phyloP scores from a whole-genome alignment of 768 basidiomycete genomes.

The Collybia sordida region DNA sequence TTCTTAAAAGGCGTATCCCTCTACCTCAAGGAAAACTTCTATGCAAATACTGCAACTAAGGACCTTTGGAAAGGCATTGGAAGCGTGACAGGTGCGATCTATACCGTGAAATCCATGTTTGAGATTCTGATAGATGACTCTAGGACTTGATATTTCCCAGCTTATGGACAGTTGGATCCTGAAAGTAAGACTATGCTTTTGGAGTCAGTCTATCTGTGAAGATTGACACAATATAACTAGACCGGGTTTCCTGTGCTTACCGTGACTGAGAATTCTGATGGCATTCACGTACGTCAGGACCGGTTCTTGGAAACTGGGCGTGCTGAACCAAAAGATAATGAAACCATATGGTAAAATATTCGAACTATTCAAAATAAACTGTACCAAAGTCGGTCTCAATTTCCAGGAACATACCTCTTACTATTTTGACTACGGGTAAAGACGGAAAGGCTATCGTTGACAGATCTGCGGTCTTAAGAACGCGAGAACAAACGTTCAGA shows the following conservation, averaged over 20 bases:
- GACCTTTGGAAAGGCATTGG: constrained; percentile 89
- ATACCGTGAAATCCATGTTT: background rate
- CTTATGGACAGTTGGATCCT: constrained; percentile 93
- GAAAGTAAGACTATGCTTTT: constrained; percentile 50
- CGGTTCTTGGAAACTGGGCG: constrained; percentile 90
- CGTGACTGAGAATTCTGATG: constrained; percentile 72
- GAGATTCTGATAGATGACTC: background rate
- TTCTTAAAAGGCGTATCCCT: constrained; percentile 89
- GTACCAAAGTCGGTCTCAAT: too few relatives aligned
- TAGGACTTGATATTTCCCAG: constrained; percentile 65
- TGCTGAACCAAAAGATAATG: constrained; percentile 77
- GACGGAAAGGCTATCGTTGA: constrained; percentile 60
- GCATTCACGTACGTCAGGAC: constrained; percentile 83
- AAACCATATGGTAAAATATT: constrained; percentile 75
- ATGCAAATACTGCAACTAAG: constrained; percentile 78
- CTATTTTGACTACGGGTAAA: constrained; percentile 58
- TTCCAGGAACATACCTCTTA: constrained; percentile 77
- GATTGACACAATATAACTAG: constrained; percentile 31
- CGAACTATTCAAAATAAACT: background rate
- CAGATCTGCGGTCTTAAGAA: constrained; percentile 60
- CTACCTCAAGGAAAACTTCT: constrained; percentile 88
- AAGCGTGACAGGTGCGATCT: constrained; percentile 55
- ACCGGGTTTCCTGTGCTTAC: constrained; percentile 88
- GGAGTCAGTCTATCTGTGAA: background rate
- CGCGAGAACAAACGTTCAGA: constrained; percentile 66